Conservation (phyloP, 225 moss, liverwort and hornwort species). For the Pseudisothecium myosuroides region DNA sequence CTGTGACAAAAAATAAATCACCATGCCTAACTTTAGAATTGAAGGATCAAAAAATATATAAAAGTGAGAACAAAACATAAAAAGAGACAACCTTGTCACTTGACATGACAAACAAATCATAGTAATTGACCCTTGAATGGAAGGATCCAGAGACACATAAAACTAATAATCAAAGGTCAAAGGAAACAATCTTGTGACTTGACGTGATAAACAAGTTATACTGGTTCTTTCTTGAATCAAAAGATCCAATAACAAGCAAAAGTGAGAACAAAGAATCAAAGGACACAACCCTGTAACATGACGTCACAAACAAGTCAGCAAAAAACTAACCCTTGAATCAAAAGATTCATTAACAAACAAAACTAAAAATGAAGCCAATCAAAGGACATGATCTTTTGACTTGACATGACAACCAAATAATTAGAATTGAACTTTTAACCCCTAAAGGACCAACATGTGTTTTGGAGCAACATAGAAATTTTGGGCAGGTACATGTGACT, state of each 20-base stretch:
- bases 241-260: fast-evolving
- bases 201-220: background rate
- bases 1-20: background rate
- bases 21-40: background rate
- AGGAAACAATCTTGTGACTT: background rate
- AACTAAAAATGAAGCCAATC: background rate
- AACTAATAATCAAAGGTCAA: background rate
- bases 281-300: fast-evolving
- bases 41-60: background rate
- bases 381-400: fast-evolving
- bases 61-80: background rate
- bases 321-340: background rate
- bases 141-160: background rate
- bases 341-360: fast-evolving
- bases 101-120: background rate
- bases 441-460: no score
- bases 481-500: no score
- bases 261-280: background rate
- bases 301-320: fast-evolving
- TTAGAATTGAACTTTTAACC: no score
- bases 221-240: fast-evolving
- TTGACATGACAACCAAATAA: background rate
- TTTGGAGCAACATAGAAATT: no score
- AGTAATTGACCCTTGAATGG: background rate
- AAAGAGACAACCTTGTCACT: background rate